Base-by-base conservation (phyloP, 179 eudicot species). In the Spinacia oleracea region DNA sequence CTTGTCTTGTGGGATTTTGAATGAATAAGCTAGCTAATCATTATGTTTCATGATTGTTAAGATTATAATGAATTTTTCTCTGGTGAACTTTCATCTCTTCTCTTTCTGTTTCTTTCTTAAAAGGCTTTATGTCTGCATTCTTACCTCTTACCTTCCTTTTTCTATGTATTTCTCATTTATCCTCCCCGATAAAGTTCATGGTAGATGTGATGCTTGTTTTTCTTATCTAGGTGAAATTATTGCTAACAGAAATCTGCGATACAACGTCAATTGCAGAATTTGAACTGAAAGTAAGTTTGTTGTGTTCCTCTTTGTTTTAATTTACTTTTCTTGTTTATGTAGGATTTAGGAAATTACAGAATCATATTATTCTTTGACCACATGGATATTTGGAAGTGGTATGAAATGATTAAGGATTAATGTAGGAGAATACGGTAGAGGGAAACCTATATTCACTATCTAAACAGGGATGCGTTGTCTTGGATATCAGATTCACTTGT, bases 211-310 rank as follows among this genome's bases (percentile, higher is more conserved):
- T 60, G 23, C 81, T 73, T 40, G 7, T 35, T 21, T 53, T n/a
- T 69, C 74, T 31, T 81, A 77, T 77, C 73, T 91, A 93, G 98
- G 93, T 93, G 86, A 85, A 88, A 79, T 84, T 83, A 84, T 92
- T 93, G 77, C 82, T 93, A 43, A 83, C 87, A 5, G 85, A 81
- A 73, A 83, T 93, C 68, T 93, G 98, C 68, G 94, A 90, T 79
- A 90, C 92, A 79, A 87, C 89, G 50, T 90, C 97, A 64, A 80
- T 93, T 76, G 94, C 91, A 6, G 97, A 93, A 81, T 77, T 93
- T 84, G 94, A 93, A 77, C 77, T 93, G 53, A 93, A 93, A 80
- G 98, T 92, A 85, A 88, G 94, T 67, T 77, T 72, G 15, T 11
- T 35, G 20, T 69, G 6, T 58, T 43, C n/a, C 40, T 74, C 2